Evolutionary conservation across 441 rosid species (phyloP).

Genomic region (Dalechampia spathulata): DNA sequence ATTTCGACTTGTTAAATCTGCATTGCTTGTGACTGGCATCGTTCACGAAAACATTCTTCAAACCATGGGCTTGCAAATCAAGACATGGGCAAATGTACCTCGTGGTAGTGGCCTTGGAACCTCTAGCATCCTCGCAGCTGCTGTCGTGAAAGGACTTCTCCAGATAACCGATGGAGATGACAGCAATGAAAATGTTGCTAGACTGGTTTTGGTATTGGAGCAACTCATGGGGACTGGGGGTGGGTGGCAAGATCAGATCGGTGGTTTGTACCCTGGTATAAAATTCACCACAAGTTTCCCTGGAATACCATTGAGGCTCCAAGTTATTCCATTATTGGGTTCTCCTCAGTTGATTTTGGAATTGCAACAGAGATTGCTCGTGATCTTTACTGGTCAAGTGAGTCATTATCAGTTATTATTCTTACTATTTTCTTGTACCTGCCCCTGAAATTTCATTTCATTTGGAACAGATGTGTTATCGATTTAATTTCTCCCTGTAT

Average conservation of each 20-base stretch:
- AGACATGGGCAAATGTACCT: constrained; percentile 89
- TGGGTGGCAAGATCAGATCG: constrained; percentile 97
- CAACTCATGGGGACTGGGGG: constrained; percentile 99
- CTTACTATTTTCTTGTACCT: background rate
- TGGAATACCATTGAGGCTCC: constrained; percentile 79
- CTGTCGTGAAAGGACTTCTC: constrained; percentile 80
- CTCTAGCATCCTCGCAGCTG: constrained; percentile 94
- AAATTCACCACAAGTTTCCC: constrained; percentile 85
- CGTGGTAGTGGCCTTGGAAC: constrained; percentile 96
- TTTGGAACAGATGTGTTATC: background rate
- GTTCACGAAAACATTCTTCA: constrained; percentile 33
- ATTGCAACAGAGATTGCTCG: constrained; percentile 73
- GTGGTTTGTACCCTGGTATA: constrained; percentile 83
- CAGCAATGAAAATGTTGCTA: constrained; percentile 75
- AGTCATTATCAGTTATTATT: constrained; percentile 13
- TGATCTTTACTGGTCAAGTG: constrained; percentile 96
- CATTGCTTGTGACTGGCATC: constrained; percentile 69
- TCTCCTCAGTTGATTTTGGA: constrained; percentile 52
- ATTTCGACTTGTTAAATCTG: constrained; percentile 81
- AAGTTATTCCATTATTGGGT: constrained; percentile 71
- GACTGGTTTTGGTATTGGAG: constrained; percentile 82
- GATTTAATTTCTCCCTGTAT: background rate
- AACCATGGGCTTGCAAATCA: constrained; percentile 50
- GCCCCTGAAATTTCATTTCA: background rate
- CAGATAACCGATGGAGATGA: constrained; percentile 66